These are phyloP conservation scores for Fusarium udum DNA, from an alignment of 2,329 filamentous ascomycete species.

Conservation along the genomic window DNA sequence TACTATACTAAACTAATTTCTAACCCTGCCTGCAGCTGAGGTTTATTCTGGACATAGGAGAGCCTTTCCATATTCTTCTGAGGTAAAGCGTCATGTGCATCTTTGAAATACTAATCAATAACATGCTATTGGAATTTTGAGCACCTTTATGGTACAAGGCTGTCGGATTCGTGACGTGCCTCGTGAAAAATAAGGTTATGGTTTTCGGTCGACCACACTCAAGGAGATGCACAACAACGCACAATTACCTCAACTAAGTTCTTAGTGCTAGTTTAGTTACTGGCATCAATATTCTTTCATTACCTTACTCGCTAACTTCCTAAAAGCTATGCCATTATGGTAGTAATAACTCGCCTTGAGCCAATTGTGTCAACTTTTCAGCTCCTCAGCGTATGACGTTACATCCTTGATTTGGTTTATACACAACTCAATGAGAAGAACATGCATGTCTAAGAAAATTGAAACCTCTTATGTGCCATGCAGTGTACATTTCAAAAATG, in stretches of 20 bases:
- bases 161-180: accelerated
- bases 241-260: accelerated
- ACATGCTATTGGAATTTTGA: accelerated
- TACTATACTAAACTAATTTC: too few species aligned
- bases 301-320: accelerated
- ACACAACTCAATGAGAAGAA: too few species aligned
- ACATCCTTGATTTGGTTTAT: neutral
- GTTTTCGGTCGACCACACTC: accelerated
- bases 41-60: neutral
- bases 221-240: accelerated
- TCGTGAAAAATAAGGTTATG: accelerated
- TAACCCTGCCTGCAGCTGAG: neutral
- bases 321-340: accelerated
- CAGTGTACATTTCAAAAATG: accelerated
- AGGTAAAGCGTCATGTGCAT: neutral
- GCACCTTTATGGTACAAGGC: accelerated
- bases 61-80: neutral
- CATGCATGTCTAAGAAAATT: accelerated
- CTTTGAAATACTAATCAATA: accelerated
- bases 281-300: accelerated
- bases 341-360: neutral
- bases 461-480: accelerated
- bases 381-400: accelerated
- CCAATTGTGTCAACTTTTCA: accelerated
- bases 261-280: accelerated